Evolutionary conservation across 2,329 filamentous ascomycete species (phyloP).

Genomic region (Scleromitrula shiraiana): DNA sequence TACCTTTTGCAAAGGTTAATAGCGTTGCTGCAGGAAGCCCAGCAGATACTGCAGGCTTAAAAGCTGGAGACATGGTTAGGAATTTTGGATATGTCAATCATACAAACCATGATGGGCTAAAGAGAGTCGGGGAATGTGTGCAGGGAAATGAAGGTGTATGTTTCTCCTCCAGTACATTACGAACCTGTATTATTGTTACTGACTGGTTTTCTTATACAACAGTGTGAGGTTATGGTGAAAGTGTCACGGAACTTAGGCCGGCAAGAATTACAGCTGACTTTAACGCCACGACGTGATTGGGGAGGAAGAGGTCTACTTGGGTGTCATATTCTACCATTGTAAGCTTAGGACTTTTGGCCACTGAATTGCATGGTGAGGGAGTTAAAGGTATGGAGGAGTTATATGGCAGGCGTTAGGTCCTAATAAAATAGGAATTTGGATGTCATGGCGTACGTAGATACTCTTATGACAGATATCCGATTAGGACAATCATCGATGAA

Average conservation of each 20-base stretch:
- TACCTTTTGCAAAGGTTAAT: constrained; percentile 84
- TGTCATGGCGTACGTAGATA: not conserved
- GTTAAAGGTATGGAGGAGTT: constrained; percentile 14
- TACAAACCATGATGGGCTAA: constrained; percentile 77
- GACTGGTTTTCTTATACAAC: constrained; percentile 5
- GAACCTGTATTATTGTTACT: not conserved
- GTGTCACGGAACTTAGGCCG: constrained; percentile 39
- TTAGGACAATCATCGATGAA: not conserved
- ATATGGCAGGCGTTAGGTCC: constrained; percentile 14
- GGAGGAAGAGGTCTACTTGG: constrained; percentile 83
- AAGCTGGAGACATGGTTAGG: constrained; percentile 70
- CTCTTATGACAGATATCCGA: not conserved
- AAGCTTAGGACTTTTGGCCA: constrained; percentile 25
- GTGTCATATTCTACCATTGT: constrained; percentile 81
- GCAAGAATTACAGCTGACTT: constrained; percentile 57
- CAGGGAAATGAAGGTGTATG: constrained; percentile 83
- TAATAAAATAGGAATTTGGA: not conserved
- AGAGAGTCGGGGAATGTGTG: constrained; percentile 81
- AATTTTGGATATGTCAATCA: constrained; percentile 79
- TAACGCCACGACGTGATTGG: constrained; percentile 77
- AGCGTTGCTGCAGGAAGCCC: constrained; percentile 71
- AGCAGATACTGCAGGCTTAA: constrained; percentile 73
- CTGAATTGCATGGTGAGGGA: too few relatives aligned
- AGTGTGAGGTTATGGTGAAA: constrained; percentile 67
- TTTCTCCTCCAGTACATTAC: not conserved